A percentile compares a stretch with the other conserved stretches of the same genome.
Conservation (phyloP, 192 early-diverging fungal genomes). For the Linnemannia hyalina region DNA sequence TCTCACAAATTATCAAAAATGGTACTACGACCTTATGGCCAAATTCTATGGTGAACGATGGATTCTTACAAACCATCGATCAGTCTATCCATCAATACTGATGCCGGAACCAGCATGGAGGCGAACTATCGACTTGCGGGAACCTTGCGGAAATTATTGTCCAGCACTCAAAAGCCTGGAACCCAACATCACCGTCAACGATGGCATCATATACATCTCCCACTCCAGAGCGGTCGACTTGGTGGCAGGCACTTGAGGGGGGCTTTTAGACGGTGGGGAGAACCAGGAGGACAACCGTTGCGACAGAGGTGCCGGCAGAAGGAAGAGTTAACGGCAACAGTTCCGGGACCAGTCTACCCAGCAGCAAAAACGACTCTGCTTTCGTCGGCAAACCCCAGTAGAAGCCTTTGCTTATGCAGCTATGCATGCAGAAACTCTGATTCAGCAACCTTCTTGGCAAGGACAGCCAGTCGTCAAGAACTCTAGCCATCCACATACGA, state of each 20-base stretch:
- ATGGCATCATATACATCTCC: background rate
- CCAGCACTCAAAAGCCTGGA: background rate
- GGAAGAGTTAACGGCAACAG: background rate
- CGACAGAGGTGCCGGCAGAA: background rate
- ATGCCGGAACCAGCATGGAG: background rate
- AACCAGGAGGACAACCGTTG: background rate
- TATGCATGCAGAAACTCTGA: constrained; percentile 33
- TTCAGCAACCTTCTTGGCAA: constrained; percentile 9
- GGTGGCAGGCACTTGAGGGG: background rate
- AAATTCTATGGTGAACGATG: background rate
- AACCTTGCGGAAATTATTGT: background rate
- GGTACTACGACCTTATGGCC: background rate
- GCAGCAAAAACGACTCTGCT: background rate
- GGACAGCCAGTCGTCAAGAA: background rate
- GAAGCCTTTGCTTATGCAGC: background rate
- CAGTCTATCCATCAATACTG: constrained; percentile 20
- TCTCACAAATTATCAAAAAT: constrained; percentile 13
- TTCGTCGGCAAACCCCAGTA: background rate
- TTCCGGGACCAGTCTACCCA: background rate
- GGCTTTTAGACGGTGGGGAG: background rate
- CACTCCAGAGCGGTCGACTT: background rate
- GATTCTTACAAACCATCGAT: constrained; percentile 18
- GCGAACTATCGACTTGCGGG: constrained; percentile 9
- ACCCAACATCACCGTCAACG: background rate
- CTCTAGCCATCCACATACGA: background rate